phyloP scores from a whole-genome alignment of 179 eudicot species.

The Beta macrorhiza region DNA sequence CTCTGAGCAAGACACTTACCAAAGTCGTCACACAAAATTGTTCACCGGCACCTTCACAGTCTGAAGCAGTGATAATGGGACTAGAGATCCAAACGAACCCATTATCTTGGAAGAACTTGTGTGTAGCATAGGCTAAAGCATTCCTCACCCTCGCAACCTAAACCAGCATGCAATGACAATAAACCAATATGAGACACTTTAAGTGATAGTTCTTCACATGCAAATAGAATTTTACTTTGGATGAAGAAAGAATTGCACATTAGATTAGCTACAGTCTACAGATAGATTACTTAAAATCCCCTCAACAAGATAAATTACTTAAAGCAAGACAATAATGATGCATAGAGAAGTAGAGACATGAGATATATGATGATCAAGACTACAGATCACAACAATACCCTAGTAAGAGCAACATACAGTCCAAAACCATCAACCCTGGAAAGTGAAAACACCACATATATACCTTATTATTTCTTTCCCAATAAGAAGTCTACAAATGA shows the following conservation, averaged over 20 bases:
- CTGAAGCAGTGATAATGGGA: constrained; percentile 95
- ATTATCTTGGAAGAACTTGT: constrained; percentile 92
- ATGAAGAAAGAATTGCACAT: neutral
- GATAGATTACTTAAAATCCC: neutral
- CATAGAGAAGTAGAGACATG: neutral
- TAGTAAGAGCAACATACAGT: neutral
- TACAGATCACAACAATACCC: neutral
- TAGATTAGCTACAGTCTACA: neutral
- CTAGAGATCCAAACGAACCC: constrained; percentile 98
- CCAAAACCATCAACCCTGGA: neutral
- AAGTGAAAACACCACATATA: neutral
- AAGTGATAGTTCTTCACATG: constrained; percentile 2
- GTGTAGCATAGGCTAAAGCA: constrained; percentile 92
- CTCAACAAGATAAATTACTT: neutral
- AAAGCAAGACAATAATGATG: neutral
- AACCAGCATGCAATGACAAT: constrained; percentile 37
- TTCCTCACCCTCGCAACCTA: constrained; percentile 98
- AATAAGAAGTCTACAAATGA: neutral
- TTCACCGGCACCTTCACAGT: constrained; percentile 99
- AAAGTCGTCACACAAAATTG: constrained; percentile 97
- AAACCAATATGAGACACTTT: constrained; percentile 17
- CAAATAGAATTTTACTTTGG: neutral
- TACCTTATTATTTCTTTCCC: neutral
- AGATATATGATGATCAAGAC: neutral
- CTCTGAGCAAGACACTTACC: constrained; percentile 44